A percentile compares a stretch with the other conserved stretches of the same genome.
These are phyloP conservation scores for Tetragonia tetragonoides DNA, from an alignment of 148 eudicot species.

Conservation along the genomic window DNA sequence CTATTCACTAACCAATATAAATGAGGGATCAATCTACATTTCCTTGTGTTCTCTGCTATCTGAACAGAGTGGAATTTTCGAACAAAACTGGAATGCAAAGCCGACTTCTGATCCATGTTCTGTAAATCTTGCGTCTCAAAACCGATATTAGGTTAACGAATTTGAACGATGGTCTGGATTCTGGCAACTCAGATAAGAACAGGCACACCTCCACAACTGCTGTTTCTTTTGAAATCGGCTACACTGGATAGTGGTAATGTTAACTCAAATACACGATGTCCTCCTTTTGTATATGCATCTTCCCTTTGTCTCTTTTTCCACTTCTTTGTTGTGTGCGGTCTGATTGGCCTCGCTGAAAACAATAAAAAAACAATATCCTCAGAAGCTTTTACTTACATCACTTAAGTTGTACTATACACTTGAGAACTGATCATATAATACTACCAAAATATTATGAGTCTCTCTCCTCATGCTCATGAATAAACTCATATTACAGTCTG, in stretches of 20 bases:
- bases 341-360: slow-evolving; percentile 74
- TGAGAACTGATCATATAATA: no score
- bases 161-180: not conserved
- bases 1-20: not conserved
- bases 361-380: slow-evolving; percentile 2
- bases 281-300: slow-evolving; percentile 58
- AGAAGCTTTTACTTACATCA: no score
- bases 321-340: slow-evolving; percentile 38
- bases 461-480: not conserved
- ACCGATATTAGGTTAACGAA: not conserved
- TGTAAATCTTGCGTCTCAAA: not conserved
- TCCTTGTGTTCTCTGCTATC: slow-evolving; percentile 4
- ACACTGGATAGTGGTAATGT: not conserved
- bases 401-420: no score
- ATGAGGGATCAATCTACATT: not conserved
- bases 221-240: not conserved
- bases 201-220: not conserved
- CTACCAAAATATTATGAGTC: not conserved
- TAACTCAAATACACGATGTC: slow-evolving; percentile 43
- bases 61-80: not conserved
- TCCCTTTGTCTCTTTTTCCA: slow-evolving; percentile 58
- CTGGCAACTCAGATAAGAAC: not conserved
- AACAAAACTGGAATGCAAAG: slow-evolving; percentile 17
- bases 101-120: slow-evolving; percentile 5
- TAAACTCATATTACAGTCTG: not conserved